Percentiles rank a stretch among this genome's conserved stretches.
Conservation (phyloP, 164 flowering plant species). For the Berberis thunbergii region DNA sequence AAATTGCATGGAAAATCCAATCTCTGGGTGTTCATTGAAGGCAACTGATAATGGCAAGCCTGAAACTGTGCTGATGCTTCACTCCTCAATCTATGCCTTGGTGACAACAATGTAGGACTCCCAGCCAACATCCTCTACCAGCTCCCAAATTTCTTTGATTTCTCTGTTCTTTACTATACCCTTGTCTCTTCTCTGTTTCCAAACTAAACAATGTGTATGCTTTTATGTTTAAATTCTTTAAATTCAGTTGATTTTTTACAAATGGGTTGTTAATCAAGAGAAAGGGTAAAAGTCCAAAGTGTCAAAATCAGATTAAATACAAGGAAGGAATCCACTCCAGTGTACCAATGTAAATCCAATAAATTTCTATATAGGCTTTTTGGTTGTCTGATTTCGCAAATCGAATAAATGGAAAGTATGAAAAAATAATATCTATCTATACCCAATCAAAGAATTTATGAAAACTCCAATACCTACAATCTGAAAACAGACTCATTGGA, state of each 20-base stretch:
- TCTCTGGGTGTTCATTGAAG: conserved; percentile 90
- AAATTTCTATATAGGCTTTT: too few species aligned
- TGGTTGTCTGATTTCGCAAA: background rate
- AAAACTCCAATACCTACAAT: conserved; percentile 23
- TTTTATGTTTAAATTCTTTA: background rate
- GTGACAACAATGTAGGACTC: conserved; percentile 82
- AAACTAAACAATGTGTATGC: background rate
- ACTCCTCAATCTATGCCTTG: conserved; percentile 86
- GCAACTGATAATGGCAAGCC: conserved; percentile 66
- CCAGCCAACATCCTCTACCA: conserved; percentile 95
- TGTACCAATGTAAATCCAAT: background rate
- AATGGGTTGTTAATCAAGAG: background rate
- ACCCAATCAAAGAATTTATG: conserved; percentile 56
- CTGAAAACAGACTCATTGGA: conserved; percentile 35
- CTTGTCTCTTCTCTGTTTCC: conserved; percentile 2
- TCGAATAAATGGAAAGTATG: background rate
- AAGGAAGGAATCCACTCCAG: conserved; percentile 3
- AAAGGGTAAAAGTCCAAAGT: background rate
- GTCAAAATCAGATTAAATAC: background rate
- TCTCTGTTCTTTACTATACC: conserved; percentile 1
- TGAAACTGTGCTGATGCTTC: conserved; percentile 66
- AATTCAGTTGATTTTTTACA: background rate
- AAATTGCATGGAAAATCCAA: conserved; percentile 77
- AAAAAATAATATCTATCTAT: background rate
- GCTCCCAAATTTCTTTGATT: conserved; percentile 18